Evolutionary conservation across 225 moss, liverwort and hornwort genomes (phyloP), one percentile per base, ranked within the genome.

Genomic region (Asterella californica): DNA sequence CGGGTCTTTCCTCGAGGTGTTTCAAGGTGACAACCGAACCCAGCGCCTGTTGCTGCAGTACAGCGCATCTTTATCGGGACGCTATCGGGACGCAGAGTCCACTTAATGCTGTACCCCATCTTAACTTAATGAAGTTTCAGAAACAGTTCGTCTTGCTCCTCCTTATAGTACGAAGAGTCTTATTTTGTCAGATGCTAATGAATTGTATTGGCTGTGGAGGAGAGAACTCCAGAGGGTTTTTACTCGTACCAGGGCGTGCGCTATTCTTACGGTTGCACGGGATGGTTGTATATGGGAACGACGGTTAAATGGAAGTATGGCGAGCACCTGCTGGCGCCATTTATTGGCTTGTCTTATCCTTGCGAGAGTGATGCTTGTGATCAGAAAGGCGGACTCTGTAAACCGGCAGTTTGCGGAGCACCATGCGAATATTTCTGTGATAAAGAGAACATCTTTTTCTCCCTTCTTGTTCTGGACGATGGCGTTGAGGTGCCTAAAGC

Each of bases 311-410:
- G 76, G 76, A 61, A 76, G 38, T 25, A 38, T 34, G 62, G 61
- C 4, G 10, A 22, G 25, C 18, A 6, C 15, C 25, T 76, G 37
- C 2, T 15, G 1, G 62, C 21, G n/a, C n/a, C 25, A 33, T 76
- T 76, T 42, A 8, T 48, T 3, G 61, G 9, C 8, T 9, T 24
- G 15, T 24, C 59, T 36, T 62, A 37, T 21, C 55, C 49, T 4
- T 76, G 75, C 75, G 76, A 76, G 27, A 76, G 38, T 47, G 38
- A 61, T 32, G 25, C n/a, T 11, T 76, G 61, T 61, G 62, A 25
- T 4, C 11, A 21, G 6, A 47, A 45, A n/a, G 18, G 38, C 15
- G 61, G 12, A 6, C 12, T 76, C 9, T 64, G 63, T 63, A n/a
- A 27, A 63, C 77, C 62, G 29, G 17, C 36, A 19, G 0, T 27